Base-by-base conservation (phyloP, 495 filamentous ascomycete genomes). In the Hypoxylon rickii region DNA sequence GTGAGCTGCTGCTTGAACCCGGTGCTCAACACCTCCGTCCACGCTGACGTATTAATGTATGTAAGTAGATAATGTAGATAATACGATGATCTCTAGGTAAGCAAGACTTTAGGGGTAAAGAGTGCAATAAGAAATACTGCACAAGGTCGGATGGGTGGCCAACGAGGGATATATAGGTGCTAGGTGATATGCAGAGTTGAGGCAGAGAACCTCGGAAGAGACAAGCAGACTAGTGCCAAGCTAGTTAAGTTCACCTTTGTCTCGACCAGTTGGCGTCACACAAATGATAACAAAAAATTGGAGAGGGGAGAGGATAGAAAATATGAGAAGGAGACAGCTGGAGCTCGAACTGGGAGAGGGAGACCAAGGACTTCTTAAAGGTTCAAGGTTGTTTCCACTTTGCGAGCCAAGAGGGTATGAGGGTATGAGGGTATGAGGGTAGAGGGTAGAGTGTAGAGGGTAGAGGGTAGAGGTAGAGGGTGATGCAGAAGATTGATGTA, bases 31-130 rank as follows among this genome's bases (percentile, higher is more conserved):
- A 29, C 33, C 40, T 42, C 54, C 34, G 44, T 26, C 34, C 26
- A 53, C 49, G 48, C 59, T 58, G 48, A 58, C 53, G 55, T 57
- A 58, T 44, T n/a, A n/a, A n/a, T n/a, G n/a, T n/a, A n/a, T n/a
- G n/a, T n/a, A n/a, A n/a, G n/a, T n/a, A n/a, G n/a, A n/a, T n/a
- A n/a, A n/a, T n/a, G n/a, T n/a, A n/a, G n/a, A 26, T 50, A 19
- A 20, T 47, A 34, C 16, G 22, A 52, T 13, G 13, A 24, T 44
- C 34, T 36, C 41, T 57, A 53, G 42, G 51, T 13, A 18, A 18
- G 1, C 24, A n/a, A n/a, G 40, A 12, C 44, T 44, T 36, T 53
- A 38, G 49, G 42, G 24, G 45, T 36, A 52, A 31, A 47, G 48
- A 47, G 39, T 47, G 40, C 42, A 42, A 47, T 48, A 38, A 42